A percentile compares a stretch with the other conserved stretches of the same genome.
Evolutionary conservation across 192 early-diverging fungal species (phyloP).

Genomic region (Backusella tarrabulga): DNA sequence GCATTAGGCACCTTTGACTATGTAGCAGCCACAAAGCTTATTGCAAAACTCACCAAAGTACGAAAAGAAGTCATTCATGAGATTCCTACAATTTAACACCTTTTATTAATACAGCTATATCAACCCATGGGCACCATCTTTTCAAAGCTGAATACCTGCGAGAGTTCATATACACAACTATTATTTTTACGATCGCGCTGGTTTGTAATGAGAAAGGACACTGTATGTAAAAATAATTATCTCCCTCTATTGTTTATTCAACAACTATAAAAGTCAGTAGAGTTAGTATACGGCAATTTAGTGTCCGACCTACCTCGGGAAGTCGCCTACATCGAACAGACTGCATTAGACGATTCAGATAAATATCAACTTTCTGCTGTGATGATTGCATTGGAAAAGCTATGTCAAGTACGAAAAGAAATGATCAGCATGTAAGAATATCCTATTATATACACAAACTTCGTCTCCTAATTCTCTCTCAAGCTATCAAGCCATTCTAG

Average conservation of each 20-base stretch:
- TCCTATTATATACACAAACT: background rate
- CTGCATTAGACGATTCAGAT: background rate
- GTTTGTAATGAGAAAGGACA: constrained; percentile 34
- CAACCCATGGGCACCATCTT: constrained; percentile 27
- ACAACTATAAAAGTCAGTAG: background rate
- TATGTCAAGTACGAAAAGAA: constrained; percentile 21
- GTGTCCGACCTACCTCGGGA: constrained; percentile 12
- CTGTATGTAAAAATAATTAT: constrained; percentile 10
- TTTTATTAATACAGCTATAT: constrained; percentile 7
- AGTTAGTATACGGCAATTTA: constrained; percentile 4
- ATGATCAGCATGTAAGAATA: constrained; percentile 28
- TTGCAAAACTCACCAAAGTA: constrained; percentile 40
- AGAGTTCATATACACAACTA: constrained; percentile 31
- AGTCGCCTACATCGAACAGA: background rate
- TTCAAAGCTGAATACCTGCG: constrained; percentile 24
- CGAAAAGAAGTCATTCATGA: no score
- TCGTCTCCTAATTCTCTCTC: background rate
- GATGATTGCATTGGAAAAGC: constrained; percentile 10
- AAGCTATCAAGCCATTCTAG: constrained; percentile 41
- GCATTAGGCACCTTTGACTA: constrained; percentile 53
- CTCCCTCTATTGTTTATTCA: background rate
- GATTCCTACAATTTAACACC: background rate
- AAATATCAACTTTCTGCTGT: background rate
- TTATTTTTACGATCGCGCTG: constrained; percentile 31
- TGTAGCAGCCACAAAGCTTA: constrained; percentile 43